phyloP scores from a whole-genome alignment of 306 rosid species.

The Vicia villosa region DNA sequence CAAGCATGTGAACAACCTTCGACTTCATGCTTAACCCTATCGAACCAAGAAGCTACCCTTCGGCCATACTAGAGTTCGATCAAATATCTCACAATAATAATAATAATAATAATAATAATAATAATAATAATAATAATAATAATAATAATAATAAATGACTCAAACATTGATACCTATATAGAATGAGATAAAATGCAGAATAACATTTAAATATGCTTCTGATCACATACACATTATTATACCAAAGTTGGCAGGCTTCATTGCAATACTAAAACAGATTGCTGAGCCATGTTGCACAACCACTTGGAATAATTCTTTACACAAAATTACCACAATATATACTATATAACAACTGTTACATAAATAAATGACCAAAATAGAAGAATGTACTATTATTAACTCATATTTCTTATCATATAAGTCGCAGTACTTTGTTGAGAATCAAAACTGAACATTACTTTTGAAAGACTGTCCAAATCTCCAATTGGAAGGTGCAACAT shows the following conservation, averaged over 20 bases:
- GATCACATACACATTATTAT: background rate
- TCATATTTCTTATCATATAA: too few relatives aligned
- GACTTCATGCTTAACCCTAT: too few relatives aligned
- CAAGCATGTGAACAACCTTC: too few relatives aligned
- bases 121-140: too few relatives aligned
- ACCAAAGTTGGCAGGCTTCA: conserved; percentile 38
- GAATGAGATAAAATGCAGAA: background rate
- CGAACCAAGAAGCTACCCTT: too few relatives aligned
- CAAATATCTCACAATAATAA: too few relatives aligned
- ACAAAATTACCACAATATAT: background rate
- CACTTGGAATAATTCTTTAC: conserved; percentile 16
- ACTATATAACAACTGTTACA: background rate
- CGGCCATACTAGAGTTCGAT: too few relatives aligned
- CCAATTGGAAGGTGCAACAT: conserved; percentile 59
- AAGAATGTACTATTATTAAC: too few relatives aligned
- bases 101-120: too few relatives aligned
- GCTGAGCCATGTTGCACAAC: conserved; percentile 39
- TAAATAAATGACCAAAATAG: background rate
- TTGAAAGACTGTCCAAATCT: conserved; percentile 59
- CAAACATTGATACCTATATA: too few relatives aligned
- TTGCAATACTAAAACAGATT: conserved; percentile 26
- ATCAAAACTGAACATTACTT: conserved; percentile 42
- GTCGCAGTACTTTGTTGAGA: too few relatives aligned
- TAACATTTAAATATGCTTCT: background rate
- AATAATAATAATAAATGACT: too few relatives aligned